Percentiles rank a stretch among this genome's conserved stretches.
phyloP scores from a whole-genome alignment of 768 basidiomycete species.

The Hortiboletus campestris region DNA sequence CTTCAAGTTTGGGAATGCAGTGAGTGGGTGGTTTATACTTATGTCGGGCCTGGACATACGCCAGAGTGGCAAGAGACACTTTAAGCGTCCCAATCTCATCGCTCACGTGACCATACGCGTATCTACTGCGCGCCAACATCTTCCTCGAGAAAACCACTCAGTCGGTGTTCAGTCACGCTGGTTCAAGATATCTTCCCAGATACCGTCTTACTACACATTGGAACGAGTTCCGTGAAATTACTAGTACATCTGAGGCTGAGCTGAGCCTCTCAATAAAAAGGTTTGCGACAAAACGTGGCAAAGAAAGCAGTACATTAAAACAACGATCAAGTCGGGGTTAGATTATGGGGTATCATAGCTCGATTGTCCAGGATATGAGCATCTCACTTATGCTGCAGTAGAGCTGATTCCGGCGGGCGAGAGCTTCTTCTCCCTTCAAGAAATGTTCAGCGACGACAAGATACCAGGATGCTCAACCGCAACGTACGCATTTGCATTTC shows the following conservation, averaged over 20 bases:
- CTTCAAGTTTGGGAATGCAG: neutral
- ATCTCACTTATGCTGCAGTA: neutral
- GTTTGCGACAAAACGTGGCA: neutral
- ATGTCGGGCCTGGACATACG: conserved; percentile 10
- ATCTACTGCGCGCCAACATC: neutral
- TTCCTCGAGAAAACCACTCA: neutral
- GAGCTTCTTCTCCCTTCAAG: conserved; percentile 20
- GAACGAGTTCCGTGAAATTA: neutral
- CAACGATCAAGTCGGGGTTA: neutral
- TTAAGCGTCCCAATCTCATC: conserved; percentile 21
- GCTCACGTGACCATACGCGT: conserved; percentile 19
- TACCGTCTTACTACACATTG: neutral
- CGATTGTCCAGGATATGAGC: neutral
- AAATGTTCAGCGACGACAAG: neutral
- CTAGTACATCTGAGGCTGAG: neutral
- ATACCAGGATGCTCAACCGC: neutral
- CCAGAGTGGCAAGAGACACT: neutral
- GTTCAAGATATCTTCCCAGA: neutral
- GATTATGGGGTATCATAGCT: neutral
- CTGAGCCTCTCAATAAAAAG: neutral
- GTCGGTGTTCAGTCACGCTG: neutral
- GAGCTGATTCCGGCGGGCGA: conserved; percentile 12
- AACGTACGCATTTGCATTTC: conserved; percentile 26
- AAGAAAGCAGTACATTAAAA: neutral
- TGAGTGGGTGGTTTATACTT: neutral